Evolutionary conservation across 768 basidiomycete genomes (phyloP).

Genomic region (Agaricus sinodeliciosus): DNA sequence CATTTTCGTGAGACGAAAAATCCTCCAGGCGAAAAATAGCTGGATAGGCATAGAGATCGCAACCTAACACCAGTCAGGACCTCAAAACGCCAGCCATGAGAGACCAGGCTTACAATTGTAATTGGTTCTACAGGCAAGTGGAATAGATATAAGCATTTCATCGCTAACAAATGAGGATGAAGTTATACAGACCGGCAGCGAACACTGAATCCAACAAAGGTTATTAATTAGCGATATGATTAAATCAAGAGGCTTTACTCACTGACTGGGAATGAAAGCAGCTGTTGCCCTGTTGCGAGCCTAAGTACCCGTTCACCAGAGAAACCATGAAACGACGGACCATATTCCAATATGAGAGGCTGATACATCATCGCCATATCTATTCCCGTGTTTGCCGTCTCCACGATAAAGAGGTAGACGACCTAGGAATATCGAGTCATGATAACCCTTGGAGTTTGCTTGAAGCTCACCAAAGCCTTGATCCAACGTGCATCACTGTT

Average conservation of each 20-base stretch:
- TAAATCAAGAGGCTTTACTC: conserved; percentile 13
- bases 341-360: conserved; percentile 35
- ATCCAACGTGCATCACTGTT: conserved; percentile 36
- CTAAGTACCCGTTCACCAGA: background rate
- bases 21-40: conserved; percentile 39
- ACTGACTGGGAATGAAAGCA: conserved; percentile 26
- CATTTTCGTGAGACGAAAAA: conserved; percentile 32
- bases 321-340: conserved; percentile 10
- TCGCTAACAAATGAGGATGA: too few species aligned
- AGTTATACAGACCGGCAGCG: conserved; percentile 19
- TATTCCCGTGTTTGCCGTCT: conserved; percentile 36
- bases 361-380: conserved; percentile 42
- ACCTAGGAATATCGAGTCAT: conserved; percentile 21
- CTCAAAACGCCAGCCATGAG: background rate
- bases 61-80: conserved; percentile 19
- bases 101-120: conserved; percentile 20
- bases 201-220: conserved; percentile 17
- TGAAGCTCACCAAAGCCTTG: conserved; percentile 27
- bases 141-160: background rate
- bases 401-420: conserved; percentile 33
- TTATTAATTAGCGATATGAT: background rate
- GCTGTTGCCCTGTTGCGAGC: conserved; percentile 19
- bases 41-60: conserved; percentile 41
- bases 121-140: conserved; percentile 20
- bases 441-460: background rate